Conservation (phyloP, 2,329 filamentous ascomycete genomes). For the Zalaria obscura region DNA sequence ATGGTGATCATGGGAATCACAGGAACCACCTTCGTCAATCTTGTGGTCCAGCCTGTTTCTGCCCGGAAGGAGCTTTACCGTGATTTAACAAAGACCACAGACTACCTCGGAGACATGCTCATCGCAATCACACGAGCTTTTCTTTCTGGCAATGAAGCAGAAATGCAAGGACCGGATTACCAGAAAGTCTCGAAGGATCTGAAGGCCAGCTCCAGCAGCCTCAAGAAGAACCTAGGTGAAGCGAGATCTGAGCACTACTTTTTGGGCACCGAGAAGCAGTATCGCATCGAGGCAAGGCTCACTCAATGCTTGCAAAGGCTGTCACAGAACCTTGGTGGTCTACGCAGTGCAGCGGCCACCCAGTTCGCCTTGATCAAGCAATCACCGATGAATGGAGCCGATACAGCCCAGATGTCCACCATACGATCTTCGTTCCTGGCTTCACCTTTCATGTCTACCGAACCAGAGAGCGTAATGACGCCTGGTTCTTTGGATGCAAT, state of each 20-base stretch:
- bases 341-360: constrained; percentile 77
- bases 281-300: constrained; percentile 63
- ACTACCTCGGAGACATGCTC: constrained; percentile 66
- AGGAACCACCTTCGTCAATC: constrained; percentile 58
- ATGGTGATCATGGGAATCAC: constrained; percentile 69
- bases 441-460: neutral
- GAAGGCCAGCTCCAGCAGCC: constrained; percentile 50
- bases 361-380: constrained; percentile 77
- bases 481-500: constrained; percentile 4
- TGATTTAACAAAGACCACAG: constrained; percentile 60
- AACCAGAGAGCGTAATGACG: constrained; percentile 1
- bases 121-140: constrained; percentile 72
- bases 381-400: constrained; percentile 14
- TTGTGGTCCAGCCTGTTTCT: constrained; percentile 65
- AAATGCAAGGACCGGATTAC: constrained; percentile 56
- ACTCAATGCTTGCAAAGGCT: constrained; percentile 75
- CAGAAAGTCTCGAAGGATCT: constrained; percentile 43
- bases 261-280: constrained; percentile 64
- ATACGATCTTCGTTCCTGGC: constrained; percentile 3
- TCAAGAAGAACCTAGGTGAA: constrained; percentile 68
- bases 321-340: constrained; percentile 76
- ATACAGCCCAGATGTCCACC: constrained; percentile 1
- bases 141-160: constrained; percentile 66
- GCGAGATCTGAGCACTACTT: constrained; percentile 83
- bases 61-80: constrained; percentile 60